phyloP scores from a whole-genome alignment of 176 grass and related monocot genomes.

The Triticum timopheevii region DNA sequence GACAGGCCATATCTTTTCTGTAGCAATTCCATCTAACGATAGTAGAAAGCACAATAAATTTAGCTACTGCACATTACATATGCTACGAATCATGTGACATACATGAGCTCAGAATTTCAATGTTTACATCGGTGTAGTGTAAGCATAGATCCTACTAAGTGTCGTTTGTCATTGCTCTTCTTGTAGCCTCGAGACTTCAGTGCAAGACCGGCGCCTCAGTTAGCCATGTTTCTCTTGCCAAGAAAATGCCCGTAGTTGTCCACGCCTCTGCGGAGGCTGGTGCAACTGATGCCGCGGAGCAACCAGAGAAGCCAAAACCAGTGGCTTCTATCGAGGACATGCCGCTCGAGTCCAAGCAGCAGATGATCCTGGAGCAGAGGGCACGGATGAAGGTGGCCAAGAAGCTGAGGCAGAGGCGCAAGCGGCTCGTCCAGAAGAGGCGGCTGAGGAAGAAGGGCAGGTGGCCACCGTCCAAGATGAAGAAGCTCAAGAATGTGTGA shows the following conservation, averaged over 20 bases:
- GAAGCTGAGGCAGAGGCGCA: conserved; percentile 68
- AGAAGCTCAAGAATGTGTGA: conserved; percentile 75
- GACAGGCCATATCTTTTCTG: no score
- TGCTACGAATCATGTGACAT: not conserved
- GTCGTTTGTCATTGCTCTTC: not conserved
- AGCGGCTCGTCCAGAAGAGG: conserved; percentile 75
- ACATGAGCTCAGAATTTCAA: not conserved
- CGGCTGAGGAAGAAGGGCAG: conserved; percentile 82
- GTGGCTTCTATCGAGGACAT: conserved; percentile 51
- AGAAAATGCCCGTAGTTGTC: conserved; percentile 50
- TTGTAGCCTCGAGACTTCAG: conserved; percentile 61
- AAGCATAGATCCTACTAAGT: conserved; percentile 12
- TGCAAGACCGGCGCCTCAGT: conserved; percentile 31
- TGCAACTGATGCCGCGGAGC: conserved; percentile 28
- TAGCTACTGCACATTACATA: no score
- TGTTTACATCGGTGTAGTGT: not conserved
- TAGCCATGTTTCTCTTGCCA: conserved; percentile 9
- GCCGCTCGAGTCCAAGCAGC: conserved; percentile 68
- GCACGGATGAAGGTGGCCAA: conserved; percentile 65
- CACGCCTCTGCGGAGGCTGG: conserved; percentile 48
- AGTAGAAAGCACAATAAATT: no score
- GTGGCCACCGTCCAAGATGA: conserved; percentile 87
- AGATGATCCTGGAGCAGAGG: conserved; percentile 66
- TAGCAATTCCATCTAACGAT: no score
- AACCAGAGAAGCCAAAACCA: conserved; percentile 44